A percentile compares a stretch with the other conserved stretches of the same genome.
phyloP scores from a whole-genome alignment of 2,329 filamentous ascomycete species.

The Blastomyces percursus region DNA sequence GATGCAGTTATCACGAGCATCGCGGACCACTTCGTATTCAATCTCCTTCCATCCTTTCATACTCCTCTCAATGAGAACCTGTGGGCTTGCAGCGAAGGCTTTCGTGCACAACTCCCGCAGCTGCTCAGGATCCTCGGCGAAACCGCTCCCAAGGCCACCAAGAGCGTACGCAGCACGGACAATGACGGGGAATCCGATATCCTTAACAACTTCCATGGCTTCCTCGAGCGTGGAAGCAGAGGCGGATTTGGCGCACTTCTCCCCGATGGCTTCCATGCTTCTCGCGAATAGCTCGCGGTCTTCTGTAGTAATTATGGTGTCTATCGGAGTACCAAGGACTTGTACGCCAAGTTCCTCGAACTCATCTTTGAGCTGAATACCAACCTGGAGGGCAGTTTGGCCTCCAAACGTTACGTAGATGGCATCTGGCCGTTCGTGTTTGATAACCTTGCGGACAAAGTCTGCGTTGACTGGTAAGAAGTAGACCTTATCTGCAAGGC shows the following conservation, averaged over 20 bases:
- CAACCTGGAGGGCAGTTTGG: conserved; percentile 91
- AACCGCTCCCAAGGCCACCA: conserved; percentile 88
- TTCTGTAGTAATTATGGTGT: conserved; percentile 97
- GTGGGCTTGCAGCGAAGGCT: conserved; percentile 87
- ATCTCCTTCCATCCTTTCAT: conserved; percentile 99
- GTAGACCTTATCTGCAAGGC: conserved; percentile 95
- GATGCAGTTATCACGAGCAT: conserved; percentile 94
- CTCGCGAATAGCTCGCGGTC: conserved; percentile 94
- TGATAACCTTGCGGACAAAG: conserved; percentile 94
- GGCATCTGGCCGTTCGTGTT: conserved; percentile 85
- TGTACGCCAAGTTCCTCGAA: conserved; percentile 86
- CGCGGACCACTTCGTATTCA: conserved; percentile 95
- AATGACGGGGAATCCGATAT: conserved; percentile 93
- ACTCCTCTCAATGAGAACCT: conserved; percentile 91
- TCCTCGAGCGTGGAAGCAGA: conserved; percentile 83
- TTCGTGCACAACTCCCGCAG: conserved; percentile 83
- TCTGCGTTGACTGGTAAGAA: conserved; percentile 95
- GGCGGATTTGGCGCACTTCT: conserved; percentile 95
- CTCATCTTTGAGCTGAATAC: conserved; percentile 95
- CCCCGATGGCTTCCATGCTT: conserved; percentile 96
- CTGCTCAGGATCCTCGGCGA: conserved; percentile 77
- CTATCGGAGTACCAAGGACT: conserved; percentile 90
- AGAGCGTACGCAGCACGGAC: conserved; percentile 93
- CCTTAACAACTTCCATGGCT: conserved; percentile 74
- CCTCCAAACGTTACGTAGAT: conserved; percentile 98